Evolutionary conservation across 1,284 basidiomycete genomes (phyloP).

Genomic region (Tilletia setariae): DNA sequence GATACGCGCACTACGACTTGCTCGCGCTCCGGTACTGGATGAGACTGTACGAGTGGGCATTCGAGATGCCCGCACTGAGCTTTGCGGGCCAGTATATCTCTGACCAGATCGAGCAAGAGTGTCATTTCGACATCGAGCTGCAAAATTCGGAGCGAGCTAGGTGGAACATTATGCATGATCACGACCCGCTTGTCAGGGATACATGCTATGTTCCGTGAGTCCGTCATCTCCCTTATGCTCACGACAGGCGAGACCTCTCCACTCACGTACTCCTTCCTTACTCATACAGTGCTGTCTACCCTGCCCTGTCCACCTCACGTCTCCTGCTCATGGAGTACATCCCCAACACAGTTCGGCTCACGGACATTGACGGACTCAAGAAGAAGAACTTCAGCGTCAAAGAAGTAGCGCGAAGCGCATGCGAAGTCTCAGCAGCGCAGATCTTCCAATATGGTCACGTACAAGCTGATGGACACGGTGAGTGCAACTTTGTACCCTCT

Average conservation of each 20-base stretch:
- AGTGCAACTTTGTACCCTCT: slow-evolving; percentile 7
- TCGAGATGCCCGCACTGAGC: slow-evolving; percentile 37
- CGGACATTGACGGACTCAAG: slow-evolving; percentile 33
- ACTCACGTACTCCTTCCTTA: neutral
- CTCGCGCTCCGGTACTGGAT: slow-evolving; percentile 41
- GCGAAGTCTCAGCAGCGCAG: slow-evolving; percentile 44
- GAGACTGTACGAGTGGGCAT: slow-evolving; percentile 40
- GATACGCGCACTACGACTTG: slow-evolving; percentile 45
- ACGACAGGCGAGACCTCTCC: neutral
- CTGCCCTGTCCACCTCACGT: slow-evolving; percentile 33
- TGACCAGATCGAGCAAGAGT: slow-evolving; percentile 46
- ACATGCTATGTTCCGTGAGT: slow-evolving; percentile 40
- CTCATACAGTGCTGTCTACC: slow-evolving; percentile 20
- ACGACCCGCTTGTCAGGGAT: slow-evolving; percentile 31
- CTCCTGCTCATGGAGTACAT: slow-evolving; percentile 48
- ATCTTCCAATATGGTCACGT: slow-evolving; percentile 49
- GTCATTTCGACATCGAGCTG: slow-evolving; percentile 37
- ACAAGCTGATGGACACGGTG: slow-evolving; percentile 42
- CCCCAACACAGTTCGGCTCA: slow-evolving; percentile 36
- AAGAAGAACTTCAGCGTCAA: slow-evolving; percentile 40
- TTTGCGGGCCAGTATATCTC: slow-evolving; percentile 41
- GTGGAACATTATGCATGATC: slow-evolving; percentile 34
- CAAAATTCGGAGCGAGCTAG: slow-evolving; percentile 35
- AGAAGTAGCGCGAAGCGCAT: slow-evolving; percentile 35
- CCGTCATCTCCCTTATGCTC: neutral